Percentiles rank a stretch among this genome's conserved stretches.
Conservation (phyloP, 2,329 filamentous ascomycete genomes). For the Aspergillus viridinutans region DNA sequence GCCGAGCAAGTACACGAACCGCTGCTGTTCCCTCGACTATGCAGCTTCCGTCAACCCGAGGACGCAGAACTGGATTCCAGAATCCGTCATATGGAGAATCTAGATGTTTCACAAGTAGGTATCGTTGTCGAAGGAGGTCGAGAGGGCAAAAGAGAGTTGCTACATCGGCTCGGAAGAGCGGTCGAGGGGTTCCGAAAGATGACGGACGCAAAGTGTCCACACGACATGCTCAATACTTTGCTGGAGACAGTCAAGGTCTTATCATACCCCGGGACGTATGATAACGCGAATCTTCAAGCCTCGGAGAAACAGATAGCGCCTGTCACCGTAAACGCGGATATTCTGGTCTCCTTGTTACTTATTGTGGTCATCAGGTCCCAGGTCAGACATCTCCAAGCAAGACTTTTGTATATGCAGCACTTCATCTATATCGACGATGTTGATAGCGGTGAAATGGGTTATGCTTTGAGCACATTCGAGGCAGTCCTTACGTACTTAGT, state of each 20-base stretch:
- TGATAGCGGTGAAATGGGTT: constrained; percentile 92
- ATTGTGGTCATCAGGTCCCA: constrained; percentile 90
- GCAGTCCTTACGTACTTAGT: constrained; percentile 86
- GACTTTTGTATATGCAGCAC: constrained; percentile 90
- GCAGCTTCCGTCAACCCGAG: constrained; percentile 70
- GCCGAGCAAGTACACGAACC: constrained; percentile 84
- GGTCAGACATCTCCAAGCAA: constrained; percentile 79
- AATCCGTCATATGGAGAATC: constrained; percentile 85
- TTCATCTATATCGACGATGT: constrained; percentile 98
- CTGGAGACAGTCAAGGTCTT: constrained; percentile 78
- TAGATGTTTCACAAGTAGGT: constrained; percentile 92
- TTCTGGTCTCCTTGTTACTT: constrained; percentile 83
- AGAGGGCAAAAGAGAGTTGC: constrained; percentile 75
- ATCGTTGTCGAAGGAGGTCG: constrained; percentile 77
- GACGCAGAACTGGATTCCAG: constrained; percentile 85
- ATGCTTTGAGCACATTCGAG: constrained; percentile 92
- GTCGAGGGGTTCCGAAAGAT: constrained; percentile 90
- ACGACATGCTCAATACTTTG: constrained; percentile 82
- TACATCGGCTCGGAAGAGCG: constrained; percentile 69
- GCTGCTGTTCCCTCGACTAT: constrained; percentile 78
- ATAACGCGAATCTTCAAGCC: constrained; percentile 35
- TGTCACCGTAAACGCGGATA: constrained; percentile 77
- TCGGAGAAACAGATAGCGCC: constrained; percentile 53
- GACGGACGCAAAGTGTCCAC: constrained; percentile 69
- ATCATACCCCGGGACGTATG: constrained; percentile 57